Conservation (phyloP, 2,329 filamentous ascomycete species). For the Davidsoniella neocaledoniae region DNA sequence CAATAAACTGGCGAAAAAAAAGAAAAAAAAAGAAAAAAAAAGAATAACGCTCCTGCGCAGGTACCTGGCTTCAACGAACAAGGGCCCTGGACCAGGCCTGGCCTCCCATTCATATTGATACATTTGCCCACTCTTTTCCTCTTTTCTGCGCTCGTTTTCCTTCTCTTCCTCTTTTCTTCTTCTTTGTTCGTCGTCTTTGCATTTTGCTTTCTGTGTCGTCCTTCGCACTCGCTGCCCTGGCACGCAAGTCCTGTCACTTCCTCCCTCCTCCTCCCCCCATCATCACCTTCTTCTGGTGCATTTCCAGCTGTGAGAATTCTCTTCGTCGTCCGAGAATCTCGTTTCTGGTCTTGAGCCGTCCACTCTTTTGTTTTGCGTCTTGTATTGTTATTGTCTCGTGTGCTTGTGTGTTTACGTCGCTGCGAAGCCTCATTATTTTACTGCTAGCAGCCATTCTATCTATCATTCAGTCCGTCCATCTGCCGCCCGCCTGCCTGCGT, state of each 20-base stretch:
- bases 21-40: neutral
- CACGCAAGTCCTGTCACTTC: constrained; percentile 14
- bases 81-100: neutral
- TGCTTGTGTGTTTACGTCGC: constrained; percentile 8
- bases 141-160: neutral
- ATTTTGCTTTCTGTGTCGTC: constrained; percentile 2
- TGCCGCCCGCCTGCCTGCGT: neutral
- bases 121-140: neutral
- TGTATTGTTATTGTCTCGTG: constrained; percentile 6
- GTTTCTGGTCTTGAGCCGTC: constrained; percentile 26
- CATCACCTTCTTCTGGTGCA: constrained; percentile 22
- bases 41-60: neutral
- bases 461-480: constrained; percentile 1
- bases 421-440: neutral
- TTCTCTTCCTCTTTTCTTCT: constrained; percentile 5
- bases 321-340: constrained; percentile 27
- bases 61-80: neutral
- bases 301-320: constrained; percentile 22
- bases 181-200: constrained; percentile 1
- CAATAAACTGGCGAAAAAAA: neutral
- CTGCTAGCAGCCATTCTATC: neutral
- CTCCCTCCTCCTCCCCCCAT: constrained; percentile 15
- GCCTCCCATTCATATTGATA: neutral
- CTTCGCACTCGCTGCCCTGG: constrained; percentile 13
- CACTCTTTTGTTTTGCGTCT: constrained; percentile 16